phyloP scores from a whole-genome alignment of 2,329 filamentous ascomycete species.

The Penicillium sp. region DNA sequence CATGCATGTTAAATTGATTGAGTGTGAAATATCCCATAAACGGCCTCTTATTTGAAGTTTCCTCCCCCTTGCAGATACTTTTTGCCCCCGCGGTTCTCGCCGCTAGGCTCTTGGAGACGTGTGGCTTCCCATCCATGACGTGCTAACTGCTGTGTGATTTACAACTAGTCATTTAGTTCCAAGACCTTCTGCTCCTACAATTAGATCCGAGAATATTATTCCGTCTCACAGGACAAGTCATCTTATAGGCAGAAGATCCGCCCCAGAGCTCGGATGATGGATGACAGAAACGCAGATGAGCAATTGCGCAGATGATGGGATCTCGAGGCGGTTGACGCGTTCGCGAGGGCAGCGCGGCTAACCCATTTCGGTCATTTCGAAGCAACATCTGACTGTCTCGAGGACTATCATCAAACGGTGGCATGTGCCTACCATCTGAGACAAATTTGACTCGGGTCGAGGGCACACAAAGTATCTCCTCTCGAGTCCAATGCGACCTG shows the following conservation, averaged over 20 bases:
- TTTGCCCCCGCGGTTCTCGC: conserved; percentile 13
- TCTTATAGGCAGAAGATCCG: not conserved
- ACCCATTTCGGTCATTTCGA: not conserved
- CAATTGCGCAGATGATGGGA: not conserved
- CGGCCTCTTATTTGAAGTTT: not conserved
- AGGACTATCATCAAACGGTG: not conserved
- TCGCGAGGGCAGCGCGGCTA: not conserved
- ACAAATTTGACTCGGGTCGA: not conserved
- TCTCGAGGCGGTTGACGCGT: not conserved
- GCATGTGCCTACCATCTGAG: not conserved
- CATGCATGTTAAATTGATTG: not conserved
- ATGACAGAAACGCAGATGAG: not conserved
- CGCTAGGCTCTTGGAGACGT: conserved; percentile 3
- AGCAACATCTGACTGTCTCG: not conserved
- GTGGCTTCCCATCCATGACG: not conserved
- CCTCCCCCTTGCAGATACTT: not conserved
- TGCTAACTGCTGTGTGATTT: not conserved
- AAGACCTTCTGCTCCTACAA: not conserved
- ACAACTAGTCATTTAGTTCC: not conserved
- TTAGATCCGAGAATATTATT: not conserved
- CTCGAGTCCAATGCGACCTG: not conserved
- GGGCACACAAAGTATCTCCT: not conserved
- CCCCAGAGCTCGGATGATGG: not conserved
- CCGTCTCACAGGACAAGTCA: not conserved
- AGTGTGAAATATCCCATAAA: not conserved